Evolutionary conservation across 352 stramenopile species (phyloP).

Genomic region (Phytophthora idaei): DNA sequence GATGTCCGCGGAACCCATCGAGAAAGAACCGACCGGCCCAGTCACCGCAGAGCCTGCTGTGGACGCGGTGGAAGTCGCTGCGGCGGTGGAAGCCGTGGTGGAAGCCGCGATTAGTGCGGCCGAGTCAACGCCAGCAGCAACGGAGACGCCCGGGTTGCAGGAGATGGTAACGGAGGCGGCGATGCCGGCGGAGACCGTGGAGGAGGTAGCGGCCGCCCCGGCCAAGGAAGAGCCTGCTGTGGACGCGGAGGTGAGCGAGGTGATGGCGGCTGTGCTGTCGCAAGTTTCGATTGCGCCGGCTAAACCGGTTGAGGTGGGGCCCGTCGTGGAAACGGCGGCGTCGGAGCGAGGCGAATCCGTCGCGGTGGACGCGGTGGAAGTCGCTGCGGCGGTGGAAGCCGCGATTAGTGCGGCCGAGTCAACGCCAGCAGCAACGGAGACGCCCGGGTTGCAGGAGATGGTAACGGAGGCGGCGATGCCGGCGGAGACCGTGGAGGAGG

Average conservation of each 20-base stretch:
- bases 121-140: no score
- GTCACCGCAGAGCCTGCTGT: neutral
- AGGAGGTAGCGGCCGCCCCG: neutral
- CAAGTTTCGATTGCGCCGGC: neutral
- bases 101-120: neutral
- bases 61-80: neutral
- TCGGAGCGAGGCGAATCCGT: no score
- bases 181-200: neutral
- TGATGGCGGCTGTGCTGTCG: conserved; percentile 4
- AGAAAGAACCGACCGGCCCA: neutral
- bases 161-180: no score
- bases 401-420: no score
- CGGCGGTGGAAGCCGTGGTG: neutral
- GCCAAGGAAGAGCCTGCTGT: neutral
- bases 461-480: no score
- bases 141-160: no score
- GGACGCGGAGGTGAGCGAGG: neutral
- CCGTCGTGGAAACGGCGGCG: no score
- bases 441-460: no score
- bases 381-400: neutral
- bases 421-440: no score
- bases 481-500: neutral
- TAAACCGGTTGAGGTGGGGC: no score
- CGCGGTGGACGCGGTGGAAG: no score
- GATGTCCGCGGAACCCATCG: no score